Evolutionary conservation across 2,329 filamentous ascomycete genomes (phyloP).

Genomic region (Alternaria brassicae): DNA sequence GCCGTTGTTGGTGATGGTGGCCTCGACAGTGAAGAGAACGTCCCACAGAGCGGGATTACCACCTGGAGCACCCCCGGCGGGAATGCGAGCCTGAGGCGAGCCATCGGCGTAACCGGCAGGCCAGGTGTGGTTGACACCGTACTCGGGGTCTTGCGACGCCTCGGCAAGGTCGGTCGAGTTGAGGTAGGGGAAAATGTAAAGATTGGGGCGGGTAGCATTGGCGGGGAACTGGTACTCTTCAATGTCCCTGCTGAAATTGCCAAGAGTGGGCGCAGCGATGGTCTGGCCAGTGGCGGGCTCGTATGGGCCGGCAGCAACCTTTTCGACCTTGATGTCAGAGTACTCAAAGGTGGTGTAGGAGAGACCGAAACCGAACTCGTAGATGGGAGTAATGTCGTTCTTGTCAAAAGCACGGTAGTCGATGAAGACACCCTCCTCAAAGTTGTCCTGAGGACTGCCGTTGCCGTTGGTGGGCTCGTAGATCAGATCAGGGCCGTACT

Average conservation of each 20-base stretch:
- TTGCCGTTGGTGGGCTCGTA: constrained; percentile 73
- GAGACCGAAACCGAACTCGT: constrained; percentile 82
- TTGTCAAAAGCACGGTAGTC: constrained; percentile 81
- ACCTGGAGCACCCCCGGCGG: constrained; percentile 69
- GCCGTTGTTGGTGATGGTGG: constrained; percentile 76
- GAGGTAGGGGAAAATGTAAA: constrained; percentile 76
- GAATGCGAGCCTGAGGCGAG: constrained; percentile 63
- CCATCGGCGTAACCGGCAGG: constrained; percentile 65
- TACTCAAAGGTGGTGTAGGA: constrained; percentile 82
- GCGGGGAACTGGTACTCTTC: constrained; percentile 73
- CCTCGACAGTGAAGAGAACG: constrained; percentile 70
- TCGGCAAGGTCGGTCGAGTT: constrained; percentile 66
- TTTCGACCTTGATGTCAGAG: constrained; percentile 68
- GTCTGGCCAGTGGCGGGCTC: constrained; percentile 68
- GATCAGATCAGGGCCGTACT: constrained; percentile 73
- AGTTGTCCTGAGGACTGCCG: constrained; percentile 73
- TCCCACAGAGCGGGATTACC: constrained; percentile 72
- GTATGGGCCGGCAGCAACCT: constrained; percentile 61
- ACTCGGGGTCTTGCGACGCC: constrained; percentile 65
- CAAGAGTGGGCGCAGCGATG: constrained; percentile 68
- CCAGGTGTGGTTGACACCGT: constrained; percentile 66
- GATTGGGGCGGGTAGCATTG: constrained; percentile 59
- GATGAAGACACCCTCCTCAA: constrained; percentile 79
- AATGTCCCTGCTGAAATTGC: constrained; percentile 68
- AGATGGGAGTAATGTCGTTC: constrained; percentile 70